Conservation (phyloP, 108 stramenopile genomes). For the Skeletonema menzelii region DNA sequence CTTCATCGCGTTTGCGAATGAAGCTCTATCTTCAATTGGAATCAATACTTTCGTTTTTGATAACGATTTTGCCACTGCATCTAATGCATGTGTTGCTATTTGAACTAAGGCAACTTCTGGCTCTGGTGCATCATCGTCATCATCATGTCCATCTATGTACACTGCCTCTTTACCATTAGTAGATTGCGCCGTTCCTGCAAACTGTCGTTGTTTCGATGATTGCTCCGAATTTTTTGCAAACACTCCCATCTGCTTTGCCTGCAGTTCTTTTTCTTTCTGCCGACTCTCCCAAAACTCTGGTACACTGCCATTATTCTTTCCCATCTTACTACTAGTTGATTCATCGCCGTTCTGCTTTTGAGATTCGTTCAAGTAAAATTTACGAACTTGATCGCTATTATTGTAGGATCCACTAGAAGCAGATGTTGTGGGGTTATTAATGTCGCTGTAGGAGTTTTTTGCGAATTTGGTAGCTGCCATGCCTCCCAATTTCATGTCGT, state of each 20-base stretch:
- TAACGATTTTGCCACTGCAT: constrained; percentile 28
- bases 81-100: constrained; percentile 43
- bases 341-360: constrained; percentile 5
- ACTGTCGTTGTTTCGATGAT: background rate
- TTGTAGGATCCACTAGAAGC: constrained; percentile 27
- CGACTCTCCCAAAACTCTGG: constrained; percentile 38
- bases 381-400: constrained; percentile 35
- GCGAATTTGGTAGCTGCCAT: background rate
- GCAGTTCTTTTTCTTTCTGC: constrained; percentile 29
- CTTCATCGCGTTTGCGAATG: constrained; percentile 43
- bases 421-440: background rate
- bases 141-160: background rate
- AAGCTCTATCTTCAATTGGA: constrained; percentile 30
- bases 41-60: background rate
- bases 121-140: background rate
- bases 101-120: constrained; percentile 32
- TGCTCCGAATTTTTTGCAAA: constrained; percentile 4
- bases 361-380: constrained; percentile 18
- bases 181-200: background rate
- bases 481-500: constrained; percentile 47
- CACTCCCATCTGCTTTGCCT: constrained; percentile 37
- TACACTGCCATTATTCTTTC: background rate
- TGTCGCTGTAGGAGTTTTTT: constrained; percentile 7
- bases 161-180: background rate
- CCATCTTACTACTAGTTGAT: background rate